Evolutionary conservation across 768 basidiomycete species (phyloP), one percentile per base, ranked within the genome.

Genomic region (Naganishia randhawae): DNA sequence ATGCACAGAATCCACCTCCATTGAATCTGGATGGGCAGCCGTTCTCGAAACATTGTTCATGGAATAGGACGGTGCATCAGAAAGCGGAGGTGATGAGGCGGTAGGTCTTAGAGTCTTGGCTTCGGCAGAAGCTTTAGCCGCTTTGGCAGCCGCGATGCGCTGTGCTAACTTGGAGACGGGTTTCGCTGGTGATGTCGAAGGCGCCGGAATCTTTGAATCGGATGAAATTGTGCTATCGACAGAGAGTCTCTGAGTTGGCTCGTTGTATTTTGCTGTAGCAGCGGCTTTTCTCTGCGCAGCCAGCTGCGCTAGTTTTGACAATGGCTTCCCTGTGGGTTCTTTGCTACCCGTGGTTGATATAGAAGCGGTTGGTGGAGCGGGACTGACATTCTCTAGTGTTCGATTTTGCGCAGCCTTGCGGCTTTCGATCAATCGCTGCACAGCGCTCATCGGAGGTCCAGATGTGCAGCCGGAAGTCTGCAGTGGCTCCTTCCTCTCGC

Each of bases 351-450:
- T 27, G 32, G 66, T 29, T n/a, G 32, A 3, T 27, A 66, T 7
- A n/a, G 71, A 22, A 27, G 68, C 16, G 16, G 61, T 35, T 37
- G 45, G 16, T 1, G 63, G 22, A 17, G 71, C 17, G n/a, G 66
- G 25, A 50, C 25, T 48, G 42, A 41, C 13, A 11, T 57, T 19
- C 16, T 67, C 25, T 33, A 31, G 17, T 29, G 14, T 64, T 13
- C 25, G 27, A 22, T 27, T 85, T 83, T 27, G 86, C 85, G 22
- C 86, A 84, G 85, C 29, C 86, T 82, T 54, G 85, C 85, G 25
- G 82, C 79, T 41, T 80, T 81, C 68, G 81, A 80, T 70, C 77
- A 82, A 52, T 80, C 83, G 67, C 82, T 86, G 82, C 16, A 80
- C 75, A 27, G 77, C 79, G 11, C 76, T 77, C 27, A 78, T 54